These are phyloP conservation scores for Cladosporium sp. DNA, from an alignment of 2,329 filamentous ascomycete genomes.

Conservation along the genomic window DNA sequence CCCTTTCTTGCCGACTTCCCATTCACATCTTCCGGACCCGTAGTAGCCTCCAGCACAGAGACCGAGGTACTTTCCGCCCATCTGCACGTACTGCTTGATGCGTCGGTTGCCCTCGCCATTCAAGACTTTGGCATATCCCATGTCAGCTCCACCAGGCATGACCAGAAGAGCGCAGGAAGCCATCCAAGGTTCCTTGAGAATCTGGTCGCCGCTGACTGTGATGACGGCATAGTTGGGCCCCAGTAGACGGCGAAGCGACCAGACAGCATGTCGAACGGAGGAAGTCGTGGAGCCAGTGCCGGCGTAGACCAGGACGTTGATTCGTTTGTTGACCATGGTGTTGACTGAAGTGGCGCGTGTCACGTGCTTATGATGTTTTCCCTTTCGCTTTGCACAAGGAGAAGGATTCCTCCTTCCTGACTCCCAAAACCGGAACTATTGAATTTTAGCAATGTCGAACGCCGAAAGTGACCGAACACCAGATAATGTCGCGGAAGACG, in stretches of 20 bases:
- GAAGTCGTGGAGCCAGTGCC: conserved; percentile 81
- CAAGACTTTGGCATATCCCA: conserved; percentile 81
- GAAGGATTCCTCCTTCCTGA: neutral
- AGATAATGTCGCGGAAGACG: conserved; percentile 45
- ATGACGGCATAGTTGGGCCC: conserved; percentile 91
- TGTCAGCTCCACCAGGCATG: conserved; percentile 88
- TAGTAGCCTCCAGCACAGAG: conserved; percentile 97
- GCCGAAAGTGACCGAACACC: conserved; percentile 23
- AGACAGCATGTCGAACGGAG: conserved; percentile 84
- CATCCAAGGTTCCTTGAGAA: conserved; percentile 89
- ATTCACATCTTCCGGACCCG: conserved; percentile 75
- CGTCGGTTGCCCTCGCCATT: conserved; percentile 82
- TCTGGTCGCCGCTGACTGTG: conserved; percentile 68
- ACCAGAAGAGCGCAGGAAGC: conserved; percentile 83
- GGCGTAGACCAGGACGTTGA: conserved; percentile 92
- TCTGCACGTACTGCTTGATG: conserved; percentile 79
- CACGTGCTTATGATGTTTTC: conserved; percentile 8
- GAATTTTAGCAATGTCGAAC: conserved; percentile 25
- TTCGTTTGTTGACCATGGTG: conserved; percentile 60
- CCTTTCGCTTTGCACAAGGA: neutral
- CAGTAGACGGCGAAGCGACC: conserved; percentile 77
- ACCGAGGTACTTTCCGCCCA: conserved; percentile 80
- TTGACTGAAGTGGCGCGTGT: conserved; percentile 5
- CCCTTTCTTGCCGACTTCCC: conserved; percentile 75
- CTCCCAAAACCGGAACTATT: neutral